A percentile compares a stretch with the other conserved stretches of the same genome.
phyloP scores from a whole-genome alignment of 1,284 basidiomycete genomes.

The Ustilago hordei region DNA sequence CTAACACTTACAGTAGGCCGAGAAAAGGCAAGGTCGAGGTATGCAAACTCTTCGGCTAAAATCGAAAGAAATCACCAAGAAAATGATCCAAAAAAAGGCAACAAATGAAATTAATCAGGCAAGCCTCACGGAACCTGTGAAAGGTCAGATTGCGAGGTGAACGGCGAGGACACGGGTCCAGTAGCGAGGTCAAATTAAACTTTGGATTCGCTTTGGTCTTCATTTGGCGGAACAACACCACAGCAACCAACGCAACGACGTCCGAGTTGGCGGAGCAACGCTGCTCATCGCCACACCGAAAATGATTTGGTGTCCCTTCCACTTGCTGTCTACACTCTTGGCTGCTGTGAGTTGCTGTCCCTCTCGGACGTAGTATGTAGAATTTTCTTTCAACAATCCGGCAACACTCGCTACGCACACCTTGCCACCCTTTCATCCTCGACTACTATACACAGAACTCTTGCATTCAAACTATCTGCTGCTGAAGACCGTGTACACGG shows the following conservation, averaged over 20 bases:
- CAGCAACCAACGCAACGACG: background rate
- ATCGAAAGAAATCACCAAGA: background rate
- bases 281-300: background rate
- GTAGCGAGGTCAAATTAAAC: background rate
- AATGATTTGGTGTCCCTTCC: background rate
- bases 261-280: slow-evolving; percentile 4
- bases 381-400: slow-evolving; percentile 5
- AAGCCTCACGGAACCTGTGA: background rate
- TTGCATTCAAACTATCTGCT: no score
- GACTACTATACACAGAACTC: no score
- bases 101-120: background rate
- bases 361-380: background rate
- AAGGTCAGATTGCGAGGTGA: background rate
- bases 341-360: background rate
- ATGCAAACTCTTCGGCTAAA: background rate
- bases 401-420: background rate
- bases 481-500: no score
- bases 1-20: background rate
- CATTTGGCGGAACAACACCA: background rate
- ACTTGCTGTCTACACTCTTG: background rate
- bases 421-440: background rate
- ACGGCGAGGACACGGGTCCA: background rate
- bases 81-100: background rate
- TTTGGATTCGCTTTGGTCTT: background rate
- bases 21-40: background rate